phyloP scores from a whole-genome alignment of 2,329 filamentous ascomycete species.

The Exophiala phaeomuriformis region DNA sequence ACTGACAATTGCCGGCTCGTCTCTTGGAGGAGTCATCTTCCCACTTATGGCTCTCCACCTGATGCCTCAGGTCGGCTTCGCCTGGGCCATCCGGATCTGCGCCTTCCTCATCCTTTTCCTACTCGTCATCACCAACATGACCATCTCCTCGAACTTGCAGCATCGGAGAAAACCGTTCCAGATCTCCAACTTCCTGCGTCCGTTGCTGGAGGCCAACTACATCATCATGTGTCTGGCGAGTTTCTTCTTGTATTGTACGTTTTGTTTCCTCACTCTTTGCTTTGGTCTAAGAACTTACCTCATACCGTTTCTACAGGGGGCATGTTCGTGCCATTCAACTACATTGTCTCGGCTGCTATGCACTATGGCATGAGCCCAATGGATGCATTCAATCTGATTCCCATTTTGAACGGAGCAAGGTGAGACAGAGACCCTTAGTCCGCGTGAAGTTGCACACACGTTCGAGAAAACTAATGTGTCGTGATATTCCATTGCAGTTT shows the following conservation, averaged over 20 bases:
- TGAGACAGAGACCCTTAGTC: too few relatives aligned
- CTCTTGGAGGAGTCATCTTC: slow-evolving; percentile 53
- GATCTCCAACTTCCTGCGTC: slow-evolving; percentile 28
- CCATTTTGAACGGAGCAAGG: slow-evolving; percentile 46
- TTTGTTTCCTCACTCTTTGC: too few relatives aligned
- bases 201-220: slow-evolving; percentile 27
- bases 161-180: slow-evolving; percentile 27
- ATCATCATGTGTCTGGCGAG: slow-evolving; percentile 18
- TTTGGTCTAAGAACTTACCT: too few relatives aligned
- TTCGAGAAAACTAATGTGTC: too few relatives aligned
- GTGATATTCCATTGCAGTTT: too few relatives aligned
- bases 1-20: slow-evolving; percentile 48
- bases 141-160: slow-evolving; percentile 43
- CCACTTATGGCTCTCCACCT: slow-evolving; percentile 54
- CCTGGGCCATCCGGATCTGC: slow-evolving; percentile 51
- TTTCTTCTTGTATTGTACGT: slow-evolving; percentile 5
- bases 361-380: slow-evolving; percentile 42
- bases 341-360: slow-evolving; percentile 24
- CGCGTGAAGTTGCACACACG: too few relatives aligned
- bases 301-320: slow-evolving; percentile 39
- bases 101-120: slow-evolving; percentile 56
- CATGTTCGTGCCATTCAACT: slow-evolving; percentile 28
- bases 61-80: slow-evolving; percentile 47
- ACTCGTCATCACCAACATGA: slow-evolving; percentile 47
- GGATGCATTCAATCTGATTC: slow-evolving; percentile 47